phyloP scores from a whole-genome alignment of 371 early-diverging fungal genomes.

The Syncephalastrum contaminatum region DNA sequence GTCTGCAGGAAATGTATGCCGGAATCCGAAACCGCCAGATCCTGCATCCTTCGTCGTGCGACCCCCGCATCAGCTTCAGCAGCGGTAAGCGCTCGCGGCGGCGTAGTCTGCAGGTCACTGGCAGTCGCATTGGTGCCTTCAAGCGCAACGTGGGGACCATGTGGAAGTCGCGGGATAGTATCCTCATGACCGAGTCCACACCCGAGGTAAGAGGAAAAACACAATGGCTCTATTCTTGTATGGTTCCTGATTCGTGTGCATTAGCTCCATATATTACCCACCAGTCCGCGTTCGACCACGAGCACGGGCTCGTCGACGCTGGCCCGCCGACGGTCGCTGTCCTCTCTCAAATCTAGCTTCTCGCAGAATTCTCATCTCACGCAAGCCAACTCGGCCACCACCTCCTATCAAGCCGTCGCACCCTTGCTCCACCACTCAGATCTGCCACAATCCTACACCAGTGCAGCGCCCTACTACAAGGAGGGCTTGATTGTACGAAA shows the following conservation, averaged over 20 bases:
- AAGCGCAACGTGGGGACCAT: conserved; percentile 41
- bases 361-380: conserved; percentile 21
- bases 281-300: conserved; percentile 21
- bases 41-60: conserved; percentile 42
- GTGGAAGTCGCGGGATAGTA: conserved; percentile 34
- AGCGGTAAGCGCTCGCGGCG: conserved; percentile 15
- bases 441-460: conserved; percentile 25
- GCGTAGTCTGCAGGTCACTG: conserved; percentile 25
- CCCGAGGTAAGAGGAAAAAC: conserved; percentile 8
- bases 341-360: conserved; percentile 21
- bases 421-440: conserved; percentile 26
- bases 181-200: conserved; percentile 18
- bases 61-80: not conserved
- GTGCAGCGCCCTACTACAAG: conserved; percentile 50
- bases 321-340: conserved; percentile 19
- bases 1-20: conserved; percentile 57
- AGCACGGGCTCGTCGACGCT: conserved; percentile 11
- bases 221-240: too few relatives aligned
- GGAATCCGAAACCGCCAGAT: conserved; percentile 65
- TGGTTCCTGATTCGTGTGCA: too few relatives aligned
- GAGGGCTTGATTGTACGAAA: conserved; percentile 85
- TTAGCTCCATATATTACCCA: conserved; percentile 2
- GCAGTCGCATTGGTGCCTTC: conserved; percentile 28
- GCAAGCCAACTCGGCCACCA: conserved; percentile 15
- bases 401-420: conserved; percentile 29